These are phyloP conservation scores for Sporothrix inflata DNA, from an alignment of 2,329 filamentous ascomycete genomes.

Conservation along the genomic window DNA sequence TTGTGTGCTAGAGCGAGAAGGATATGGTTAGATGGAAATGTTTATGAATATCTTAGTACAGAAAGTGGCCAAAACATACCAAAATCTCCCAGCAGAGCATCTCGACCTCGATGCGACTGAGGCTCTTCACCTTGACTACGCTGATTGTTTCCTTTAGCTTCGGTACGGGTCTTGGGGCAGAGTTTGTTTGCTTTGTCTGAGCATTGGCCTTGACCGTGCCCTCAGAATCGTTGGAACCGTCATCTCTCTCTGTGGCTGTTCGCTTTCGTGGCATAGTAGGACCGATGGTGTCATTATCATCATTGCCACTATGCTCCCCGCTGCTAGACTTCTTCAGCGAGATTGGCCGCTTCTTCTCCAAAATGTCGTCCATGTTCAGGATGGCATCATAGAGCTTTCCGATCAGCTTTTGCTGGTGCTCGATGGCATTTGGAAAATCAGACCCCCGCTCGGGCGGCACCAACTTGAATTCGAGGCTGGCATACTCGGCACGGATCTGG, in stretches of 20 bases:
- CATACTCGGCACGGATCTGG: constrained; percentile 32
- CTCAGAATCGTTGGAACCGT: background rate
- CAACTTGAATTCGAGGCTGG: constrained; percentile 30
- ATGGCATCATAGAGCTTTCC: constrained; percentile 39
- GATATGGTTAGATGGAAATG: background rate
- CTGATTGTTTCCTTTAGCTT: constrained; percentile 32
- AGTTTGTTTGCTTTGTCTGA: background rate
- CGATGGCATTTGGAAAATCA: constrained; percentile 34
- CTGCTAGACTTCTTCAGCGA: constrained; percentile 10
- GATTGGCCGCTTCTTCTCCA: constrained; percentile 30
- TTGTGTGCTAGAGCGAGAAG: constrained; percentile 13
- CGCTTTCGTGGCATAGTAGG: background rate
- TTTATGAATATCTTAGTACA: too few relatives aligned
- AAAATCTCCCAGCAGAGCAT: constrained; percentile 35
- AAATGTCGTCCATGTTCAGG: constrained; percentile 31
- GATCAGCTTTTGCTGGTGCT: constrained; percentile 37
- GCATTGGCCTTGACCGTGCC: background rate
- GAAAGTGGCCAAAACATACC: constrained; percentile 6
- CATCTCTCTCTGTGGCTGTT: background rate
- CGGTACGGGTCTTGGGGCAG: background rate
- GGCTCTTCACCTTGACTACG: constrained; percentile 33
- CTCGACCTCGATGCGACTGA: constrained; percentile 34
- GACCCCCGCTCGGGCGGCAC: background rate
- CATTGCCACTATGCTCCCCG: background rate
- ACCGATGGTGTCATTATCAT: background rate